Percentiles rank a stretch among this genome's conserved stretches.
Conservation (phyloP, 83 land plant genomes). For the Picea abies region DNA sequence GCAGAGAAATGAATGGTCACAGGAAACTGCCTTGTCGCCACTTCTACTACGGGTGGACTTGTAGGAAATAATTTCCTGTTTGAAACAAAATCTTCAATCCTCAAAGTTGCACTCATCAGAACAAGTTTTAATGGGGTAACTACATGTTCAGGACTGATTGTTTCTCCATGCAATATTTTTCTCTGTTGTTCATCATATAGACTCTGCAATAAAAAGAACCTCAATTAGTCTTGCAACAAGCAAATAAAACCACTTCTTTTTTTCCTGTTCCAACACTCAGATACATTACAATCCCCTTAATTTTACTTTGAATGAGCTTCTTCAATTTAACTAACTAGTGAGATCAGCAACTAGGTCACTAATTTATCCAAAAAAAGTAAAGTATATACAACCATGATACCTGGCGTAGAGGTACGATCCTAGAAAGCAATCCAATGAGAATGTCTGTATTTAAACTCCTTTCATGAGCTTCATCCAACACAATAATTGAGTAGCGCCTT, state of each 20-base stretch:
- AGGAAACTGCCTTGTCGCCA: conserved; percentile 89
- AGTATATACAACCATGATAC: conserved; percentile 23
- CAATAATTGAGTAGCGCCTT: conserved; percentile 78
- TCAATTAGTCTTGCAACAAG: not conserved
- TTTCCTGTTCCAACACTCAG: not conserved
- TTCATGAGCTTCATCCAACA: conserved; percentile 98
- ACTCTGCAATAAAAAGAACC: conserved; percentile 36
- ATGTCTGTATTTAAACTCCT: conserved; percentile 98
- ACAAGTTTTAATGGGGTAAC: conserved; percentile 81
- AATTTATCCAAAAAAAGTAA: not conserved
- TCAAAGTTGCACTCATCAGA: conserved; percentile 97
- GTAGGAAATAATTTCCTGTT: conserved; percentile 60
- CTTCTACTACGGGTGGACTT: conserved; percentile 89
- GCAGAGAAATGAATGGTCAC: conserved; percentile 91
- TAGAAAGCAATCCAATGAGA: conserved; percentile 96
- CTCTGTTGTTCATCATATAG: conserved; percentile 59
- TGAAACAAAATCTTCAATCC: conserved; percentile 91
- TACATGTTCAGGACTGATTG: conserved; percentile 26
- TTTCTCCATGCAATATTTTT: conserved; percentile 35
- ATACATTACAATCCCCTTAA: not conserved
- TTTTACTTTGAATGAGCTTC: not conserved
- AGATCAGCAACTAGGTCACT: not conserved
- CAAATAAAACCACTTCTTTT: not conserved
- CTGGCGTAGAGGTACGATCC: conserved; percentile 79
- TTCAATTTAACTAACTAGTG: not conserved